A percentile compares a stretch with the other conserved stretches of the same genome.
Conservation (phyloP, 768 basidiomycete genomes). For the Dioszegia hungarica region DNA sequence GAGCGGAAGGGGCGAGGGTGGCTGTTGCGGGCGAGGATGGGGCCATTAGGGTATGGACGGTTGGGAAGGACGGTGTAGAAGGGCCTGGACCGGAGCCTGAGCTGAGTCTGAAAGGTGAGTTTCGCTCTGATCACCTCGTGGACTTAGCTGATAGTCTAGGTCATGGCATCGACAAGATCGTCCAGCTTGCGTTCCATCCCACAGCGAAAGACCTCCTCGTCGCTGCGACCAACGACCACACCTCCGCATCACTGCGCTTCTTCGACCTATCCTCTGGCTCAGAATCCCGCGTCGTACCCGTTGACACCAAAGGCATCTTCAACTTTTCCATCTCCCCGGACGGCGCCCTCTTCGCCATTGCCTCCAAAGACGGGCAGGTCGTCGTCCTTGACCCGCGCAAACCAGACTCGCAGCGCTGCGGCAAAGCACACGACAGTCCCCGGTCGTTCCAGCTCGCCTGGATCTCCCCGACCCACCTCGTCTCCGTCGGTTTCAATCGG, state of each 20-base stretch:
- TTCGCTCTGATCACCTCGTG: background rate
- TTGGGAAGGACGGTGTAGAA: constrained; percentile 25
- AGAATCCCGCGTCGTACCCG: constrained; percentile 10
- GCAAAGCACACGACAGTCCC: constrained; percentile 46
- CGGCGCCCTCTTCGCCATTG: constrained; percentile 42
- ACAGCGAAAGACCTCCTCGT: constrained; percentile 43
- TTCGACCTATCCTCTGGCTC: constrained; percentile 34
- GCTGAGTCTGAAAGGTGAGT: constrained; percentile 39
- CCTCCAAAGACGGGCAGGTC: constrained; percentile 47
- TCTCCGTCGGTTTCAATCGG: constrained; percentile 48
- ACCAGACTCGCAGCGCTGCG: constrained; percentile 6
- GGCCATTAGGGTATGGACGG: constrained; percentile 41
- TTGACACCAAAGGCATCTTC: constrained; percentile 37
- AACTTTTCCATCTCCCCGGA: constrained; percentile 41
- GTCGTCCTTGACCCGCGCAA: constrained; percentile 47
- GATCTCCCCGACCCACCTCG: constrained; percentile 37
- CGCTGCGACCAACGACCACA: constrained; percentile 45
- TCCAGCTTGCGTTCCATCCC: constrained; percentile 45
- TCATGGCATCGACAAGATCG: constrained; percentile 43
- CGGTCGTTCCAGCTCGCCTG: constrained; percentile 48
- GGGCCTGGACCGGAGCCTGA: constrained; percentile 29
- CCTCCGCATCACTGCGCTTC: constrained; percentile 33
- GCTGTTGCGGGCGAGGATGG: constrained; percentile 47
- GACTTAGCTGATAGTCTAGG: constrained; percentile 16
- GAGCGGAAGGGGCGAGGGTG: background rate